Percentiles rank a stretch among this genome's conserved stretches.
Evolutionary conservation across 2,329 filamentous ascomycete genomes (phyloP).

Genomic region (Phoma herbarum): DNA sequence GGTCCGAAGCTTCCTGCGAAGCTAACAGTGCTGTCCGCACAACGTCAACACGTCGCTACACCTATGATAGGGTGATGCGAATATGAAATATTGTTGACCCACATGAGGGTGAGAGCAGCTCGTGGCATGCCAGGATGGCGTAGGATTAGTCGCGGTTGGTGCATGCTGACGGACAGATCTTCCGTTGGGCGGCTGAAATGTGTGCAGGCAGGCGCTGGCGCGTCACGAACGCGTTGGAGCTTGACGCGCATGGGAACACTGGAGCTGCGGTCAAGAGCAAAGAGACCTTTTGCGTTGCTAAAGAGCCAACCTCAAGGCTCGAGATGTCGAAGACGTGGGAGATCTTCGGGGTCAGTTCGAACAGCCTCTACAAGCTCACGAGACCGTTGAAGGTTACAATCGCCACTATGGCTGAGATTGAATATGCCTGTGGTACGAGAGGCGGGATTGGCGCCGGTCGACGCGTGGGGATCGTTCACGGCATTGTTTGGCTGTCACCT

Average conservation of each 20-base stretch:
- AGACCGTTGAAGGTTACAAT: background rate
- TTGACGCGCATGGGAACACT: background rate
- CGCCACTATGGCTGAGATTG: background rate
- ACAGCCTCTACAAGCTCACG: background rate
- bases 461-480: no score
- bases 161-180: background rate
- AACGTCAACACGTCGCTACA: background rate
- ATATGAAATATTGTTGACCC: constrained; percentile 2
- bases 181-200: background rate
- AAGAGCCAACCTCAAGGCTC: no score
- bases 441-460: no score
- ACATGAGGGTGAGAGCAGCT: constrained; percentile 8
- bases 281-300: no score
- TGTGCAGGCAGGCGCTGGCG: background rate
- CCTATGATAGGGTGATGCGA: constrained; percentile 4
- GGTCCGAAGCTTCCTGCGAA: background rate
- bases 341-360: background rate
- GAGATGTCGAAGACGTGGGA: background rate
- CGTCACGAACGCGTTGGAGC: constrained; percentile 4
- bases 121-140: constrained; percentile 12
- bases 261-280: background rate
- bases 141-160: background rate
- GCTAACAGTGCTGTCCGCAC: background rate
- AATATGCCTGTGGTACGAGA: no score
- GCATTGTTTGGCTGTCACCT: no score